phyloP scores from a whole-genome alignment of 352 stramenopile genomes.

The Globisporangium sylvaticum region DNA sequence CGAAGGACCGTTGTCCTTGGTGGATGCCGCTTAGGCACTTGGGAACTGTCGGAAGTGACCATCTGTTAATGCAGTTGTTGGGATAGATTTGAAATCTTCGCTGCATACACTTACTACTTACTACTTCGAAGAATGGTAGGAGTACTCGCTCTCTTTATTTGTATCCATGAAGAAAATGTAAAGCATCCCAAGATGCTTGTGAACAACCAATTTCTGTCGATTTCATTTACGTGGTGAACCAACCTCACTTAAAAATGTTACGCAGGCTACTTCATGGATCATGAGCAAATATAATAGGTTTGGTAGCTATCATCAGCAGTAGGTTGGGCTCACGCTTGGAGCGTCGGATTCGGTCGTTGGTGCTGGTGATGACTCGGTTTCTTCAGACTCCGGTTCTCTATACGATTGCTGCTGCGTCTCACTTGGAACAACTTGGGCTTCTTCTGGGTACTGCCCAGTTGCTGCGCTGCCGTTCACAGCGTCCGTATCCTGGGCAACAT shows the following conservation, averaged over 20 bases:
- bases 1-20: not conserved
- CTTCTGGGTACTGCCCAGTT: too few species aligned
- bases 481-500: not conserved
- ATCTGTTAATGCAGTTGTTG: not conserved
- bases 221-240: not conserved
- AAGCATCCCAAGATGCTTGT: not conserved
- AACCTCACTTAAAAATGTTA: not conserved
- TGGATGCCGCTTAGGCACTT: not conserved
- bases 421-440: not conserved
- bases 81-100: too few species aligned
- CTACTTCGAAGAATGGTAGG: not conserved
- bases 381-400: not conserved
- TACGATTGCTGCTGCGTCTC: not conserved
- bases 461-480: not conserved
- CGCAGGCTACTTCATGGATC: not conserved
- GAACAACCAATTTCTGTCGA: not conserved
- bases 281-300: not conserved
- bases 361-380: not conserved
- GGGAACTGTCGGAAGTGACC: too few species aligned
- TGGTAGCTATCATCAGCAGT: not conserved
- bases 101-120: not conserved
- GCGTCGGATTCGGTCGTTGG: not conserved
- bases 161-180: not conserved
- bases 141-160: not conserved
- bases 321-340: not conserved